Conservation (phyloP, 2,329 filamentous ascomycete species). For the Botrytis paeoniae region DNA sequence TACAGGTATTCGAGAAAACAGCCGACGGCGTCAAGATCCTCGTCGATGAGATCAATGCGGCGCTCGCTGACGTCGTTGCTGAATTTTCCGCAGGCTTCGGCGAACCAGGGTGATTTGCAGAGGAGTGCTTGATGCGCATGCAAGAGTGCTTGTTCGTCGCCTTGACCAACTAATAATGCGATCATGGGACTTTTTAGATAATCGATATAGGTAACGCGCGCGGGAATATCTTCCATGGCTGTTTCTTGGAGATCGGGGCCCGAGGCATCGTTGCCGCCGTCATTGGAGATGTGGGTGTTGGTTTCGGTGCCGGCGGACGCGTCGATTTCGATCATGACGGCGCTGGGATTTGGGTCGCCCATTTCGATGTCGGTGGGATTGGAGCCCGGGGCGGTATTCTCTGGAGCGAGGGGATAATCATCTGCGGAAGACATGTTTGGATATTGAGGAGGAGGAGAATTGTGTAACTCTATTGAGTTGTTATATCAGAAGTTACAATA, state of each 20-base stretch:
- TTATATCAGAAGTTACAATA: background rate
- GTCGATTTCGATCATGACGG: constrained; percentile 32
- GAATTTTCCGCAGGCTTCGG: constrained; percentile 59
- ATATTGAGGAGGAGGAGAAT: background rate
- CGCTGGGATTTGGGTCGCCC: constrained; percentile 25
- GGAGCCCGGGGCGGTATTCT: constrained; percentile 22
- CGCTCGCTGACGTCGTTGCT: constrained; percentile 60
- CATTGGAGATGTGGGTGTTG: background rate
- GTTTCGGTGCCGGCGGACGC: constrained; percentile 2
- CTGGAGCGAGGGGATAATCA: constrained; percentile 27
- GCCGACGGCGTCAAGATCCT: constrained; percentile 70
- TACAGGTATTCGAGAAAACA: constrained; percentile 83
- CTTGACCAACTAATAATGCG: constrained; percentile 62
- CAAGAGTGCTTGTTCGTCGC: constrained; percentile 59
- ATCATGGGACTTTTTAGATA: constrained; percentile 70
- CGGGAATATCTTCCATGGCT: constrained; percentile 26
- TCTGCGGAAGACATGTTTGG: constrained; percentile 19
- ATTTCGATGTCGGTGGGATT: constrained; percentile 33
- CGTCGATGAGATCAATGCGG: constrained; percentile 63
- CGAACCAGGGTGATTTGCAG: constrained; percentile 70
- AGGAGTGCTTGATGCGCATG: constrained; percentile 79
- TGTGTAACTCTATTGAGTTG: background rate
- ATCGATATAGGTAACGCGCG: constrained; percentile 46
- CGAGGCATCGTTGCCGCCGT: background rate
- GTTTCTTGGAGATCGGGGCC: constrained; percentile 24